Conservation (phyloP, 108 stramenopile species). For the Aureococcus anophagefferens region DNA sequence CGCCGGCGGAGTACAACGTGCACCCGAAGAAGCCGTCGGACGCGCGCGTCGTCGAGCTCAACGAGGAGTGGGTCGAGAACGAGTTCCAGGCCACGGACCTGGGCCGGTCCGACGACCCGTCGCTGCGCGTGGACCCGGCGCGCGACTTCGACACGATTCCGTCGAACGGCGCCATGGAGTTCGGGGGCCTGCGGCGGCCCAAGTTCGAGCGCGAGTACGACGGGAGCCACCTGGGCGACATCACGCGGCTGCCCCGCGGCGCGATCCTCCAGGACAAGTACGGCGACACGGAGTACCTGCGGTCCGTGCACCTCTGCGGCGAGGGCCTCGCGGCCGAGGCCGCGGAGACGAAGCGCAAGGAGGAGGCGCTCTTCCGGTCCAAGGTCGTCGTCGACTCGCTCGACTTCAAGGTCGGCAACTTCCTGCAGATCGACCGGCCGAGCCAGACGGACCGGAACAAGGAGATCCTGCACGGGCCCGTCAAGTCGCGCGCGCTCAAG, state of each 20-base stretch:
- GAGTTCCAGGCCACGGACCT: constrained; percentile 12
- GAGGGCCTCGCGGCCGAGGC: constrained; percentile 3
- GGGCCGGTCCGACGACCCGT: neutral
- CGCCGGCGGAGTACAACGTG: constrained; percentile 16
- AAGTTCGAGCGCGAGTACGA: constrained; percentile 22
- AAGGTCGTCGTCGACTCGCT: constrained; percentile 38
- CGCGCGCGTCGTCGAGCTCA: constrained; percentile 30
- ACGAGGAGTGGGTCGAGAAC: constrained; percentile 41
- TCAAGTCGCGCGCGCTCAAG: constrained; percentile 14
- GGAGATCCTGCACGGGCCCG: constrained; percentile 26
- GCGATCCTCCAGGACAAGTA: neutral
- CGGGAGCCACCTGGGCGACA: constrained; percentile 17
- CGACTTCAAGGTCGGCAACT: constrained; percentile 34
- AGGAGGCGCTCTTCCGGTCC: constrained; percentile 6
- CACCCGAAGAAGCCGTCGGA: constrained; percentile 34
- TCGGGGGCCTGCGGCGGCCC: constrained; percentile 16
- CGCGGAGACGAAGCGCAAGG: constrained; percentile 20
- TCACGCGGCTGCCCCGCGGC: constrained; percentile 29
- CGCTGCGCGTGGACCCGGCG: neutral
- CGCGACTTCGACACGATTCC: constrained; percentile 16
- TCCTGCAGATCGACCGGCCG: constrained; percentile 33
- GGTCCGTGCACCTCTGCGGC: neutral
- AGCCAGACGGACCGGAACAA: constrained; percentile 24
- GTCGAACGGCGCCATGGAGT: constrained; percentile 2
- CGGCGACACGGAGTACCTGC: neutral